These are phyloP conservation scores for Cytospora piceae DNA, from an alignment of 2,329 filamentous ascomycete genomes.

Conservation along the genomic window DNA sequence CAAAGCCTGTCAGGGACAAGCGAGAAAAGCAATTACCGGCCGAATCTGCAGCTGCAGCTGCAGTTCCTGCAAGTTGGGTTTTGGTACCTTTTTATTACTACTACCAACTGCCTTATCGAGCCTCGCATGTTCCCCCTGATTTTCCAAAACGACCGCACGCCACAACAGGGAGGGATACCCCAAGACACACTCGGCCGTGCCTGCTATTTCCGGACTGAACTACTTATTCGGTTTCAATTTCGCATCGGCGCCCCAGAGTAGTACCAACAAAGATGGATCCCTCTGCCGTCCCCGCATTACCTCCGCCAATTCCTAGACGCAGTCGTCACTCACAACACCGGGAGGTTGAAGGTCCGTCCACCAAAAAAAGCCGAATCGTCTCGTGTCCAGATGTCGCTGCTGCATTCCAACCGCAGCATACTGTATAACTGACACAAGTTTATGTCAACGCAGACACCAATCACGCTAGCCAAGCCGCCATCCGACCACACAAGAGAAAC, in stretches of 20 bases:
- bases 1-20: neutral
- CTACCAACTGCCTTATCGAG: constrained; percentile 18
- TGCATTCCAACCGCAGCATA: constrained; percentile 20
- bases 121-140: constrained; percentile 7
- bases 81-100: neutral
- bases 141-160: neutral
- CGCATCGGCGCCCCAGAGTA: constrained; percentile 9
- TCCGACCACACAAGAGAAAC: constrained; percentile 20
- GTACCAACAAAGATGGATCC: constrained; percentile 25
- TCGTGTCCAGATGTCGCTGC: constrained; percentile 10
- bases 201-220: neutral
- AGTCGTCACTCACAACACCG: constrained; percentile 32
- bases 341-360: constrained; percentile 23
- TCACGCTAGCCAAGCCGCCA: constrained; percentile 23
- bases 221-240: constrained; percentile 11
- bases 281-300: constrained; percentile 27
- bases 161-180: constrained; percentile 2
- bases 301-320: constrained; percentile 32
- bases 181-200: neutral
- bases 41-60: neutral
- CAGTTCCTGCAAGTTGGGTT: neutral
- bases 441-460: constrained; percentile 22
- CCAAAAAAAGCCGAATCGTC: constrained; percentile 7
- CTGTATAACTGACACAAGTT: constrained; percentile 27
- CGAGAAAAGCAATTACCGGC: neutral